These are phyloP conservation scores for Cladosporium sp. DNA, from an alignment of 2,329 filamentous ascomycete species.

Conservation along the genomic window DNA sequence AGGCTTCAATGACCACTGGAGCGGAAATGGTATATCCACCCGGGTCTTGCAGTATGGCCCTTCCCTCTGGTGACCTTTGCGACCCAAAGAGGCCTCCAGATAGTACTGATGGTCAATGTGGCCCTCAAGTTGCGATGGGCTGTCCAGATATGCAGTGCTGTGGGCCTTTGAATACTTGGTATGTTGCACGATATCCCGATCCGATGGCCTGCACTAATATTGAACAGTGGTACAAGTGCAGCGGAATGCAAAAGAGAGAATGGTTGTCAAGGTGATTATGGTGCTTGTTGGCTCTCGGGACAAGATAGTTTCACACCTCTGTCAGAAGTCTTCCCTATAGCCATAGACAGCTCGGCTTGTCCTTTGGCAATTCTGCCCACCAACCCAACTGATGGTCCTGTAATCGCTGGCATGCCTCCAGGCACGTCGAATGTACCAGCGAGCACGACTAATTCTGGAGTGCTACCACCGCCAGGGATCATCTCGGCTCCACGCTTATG, in stretches of 20 bases:
- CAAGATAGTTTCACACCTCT: neutral
- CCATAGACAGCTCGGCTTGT: neutral
- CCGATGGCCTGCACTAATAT: neutral
- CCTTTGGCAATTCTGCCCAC: neutral
- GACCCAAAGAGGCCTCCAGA: neutral
- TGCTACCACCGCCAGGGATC: too few species aligned
- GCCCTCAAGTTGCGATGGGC: neutral
- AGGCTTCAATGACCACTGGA: neutral
- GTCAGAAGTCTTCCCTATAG: neutral
- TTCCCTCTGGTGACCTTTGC: neutral
- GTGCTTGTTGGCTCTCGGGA: neutral
- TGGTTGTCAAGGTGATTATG: neutral
- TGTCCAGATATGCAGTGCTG: conserved; percentile 6
- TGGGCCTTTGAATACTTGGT: neutral
- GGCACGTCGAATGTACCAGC: too few species aligned
- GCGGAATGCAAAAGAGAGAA: neutral
- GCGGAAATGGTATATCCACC: neutral
- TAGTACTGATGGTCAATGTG: neutral
- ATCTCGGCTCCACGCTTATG: too few species aligned
- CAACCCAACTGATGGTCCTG: neutral
- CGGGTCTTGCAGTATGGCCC: neutral
- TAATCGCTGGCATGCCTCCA: neutral
- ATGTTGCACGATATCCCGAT: neutral
- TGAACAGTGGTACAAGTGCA: neutral
- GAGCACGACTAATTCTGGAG: too few species aligned